Evolutionary conservation across 768 basidiomycete species (phyloP).

Genomic region (Calocera cornea): DNA sequence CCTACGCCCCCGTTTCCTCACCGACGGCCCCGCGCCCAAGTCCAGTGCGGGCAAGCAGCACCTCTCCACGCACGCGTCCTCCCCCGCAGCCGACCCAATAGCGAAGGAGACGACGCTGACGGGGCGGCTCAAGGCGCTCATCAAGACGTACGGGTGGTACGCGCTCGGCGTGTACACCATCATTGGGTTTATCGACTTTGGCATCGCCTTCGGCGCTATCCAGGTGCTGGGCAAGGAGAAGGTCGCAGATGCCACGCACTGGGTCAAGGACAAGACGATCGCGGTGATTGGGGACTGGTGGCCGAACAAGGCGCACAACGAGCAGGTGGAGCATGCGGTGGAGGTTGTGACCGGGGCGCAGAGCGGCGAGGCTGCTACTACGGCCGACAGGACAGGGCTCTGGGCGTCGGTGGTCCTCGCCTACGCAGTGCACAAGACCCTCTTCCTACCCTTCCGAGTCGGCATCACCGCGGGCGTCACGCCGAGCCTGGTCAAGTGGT

Average conservation of each 20-base stretch:
- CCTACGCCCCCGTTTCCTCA: background rate
- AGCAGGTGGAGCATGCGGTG: slow-evolving; percentile 54
- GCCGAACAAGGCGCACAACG: slow-evolving; percentile 23
- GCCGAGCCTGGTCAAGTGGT: slow-evolving; percentile 73
- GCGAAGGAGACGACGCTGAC: slow-evolving; percentile 29
- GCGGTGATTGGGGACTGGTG: slow-evolving; percentile 39
- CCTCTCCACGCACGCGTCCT: background rate
- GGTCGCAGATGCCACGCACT: slow-evolving; percentile 50
- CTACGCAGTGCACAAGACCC: slow-evolving; percentile 90
- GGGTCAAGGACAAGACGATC: slow-evolving; percentile 27
- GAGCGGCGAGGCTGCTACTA: slow-evolving; percentile 12
- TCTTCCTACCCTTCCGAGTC: slow-evolving; percentile 77
- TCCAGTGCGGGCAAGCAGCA: background rate
- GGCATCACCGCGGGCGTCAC: slow-evolving; percentile 80
- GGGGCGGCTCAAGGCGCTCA: slow-evolving; percentile 63
- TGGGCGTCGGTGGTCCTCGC: slow-evolving; percentile 89
- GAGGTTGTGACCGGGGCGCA: slow-evolving; percentile 29
- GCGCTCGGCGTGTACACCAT: slow-evolving; percentile 80
- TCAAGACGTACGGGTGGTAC: slow-evolving; percentile 91
- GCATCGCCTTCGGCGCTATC: slow-evolving; percentile 69
- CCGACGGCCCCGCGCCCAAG: background rate
- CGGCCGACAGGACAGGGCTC: slow-evolving; percentile 47
- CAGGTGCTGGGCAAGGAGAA: slow-evolving; percentile 83
- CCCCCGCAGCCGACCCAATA: background rate
- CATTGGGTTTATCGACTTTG: slow-evolving; percentile 65